A percentile compares a stretch with the other conserved stretches of the same genome.
These are phyloP conservation scores for Leucocoprinus birnbaumii DNA, from an alignment of 768 basidiomycete genomes.

Conservation along the genomic window DNA sequence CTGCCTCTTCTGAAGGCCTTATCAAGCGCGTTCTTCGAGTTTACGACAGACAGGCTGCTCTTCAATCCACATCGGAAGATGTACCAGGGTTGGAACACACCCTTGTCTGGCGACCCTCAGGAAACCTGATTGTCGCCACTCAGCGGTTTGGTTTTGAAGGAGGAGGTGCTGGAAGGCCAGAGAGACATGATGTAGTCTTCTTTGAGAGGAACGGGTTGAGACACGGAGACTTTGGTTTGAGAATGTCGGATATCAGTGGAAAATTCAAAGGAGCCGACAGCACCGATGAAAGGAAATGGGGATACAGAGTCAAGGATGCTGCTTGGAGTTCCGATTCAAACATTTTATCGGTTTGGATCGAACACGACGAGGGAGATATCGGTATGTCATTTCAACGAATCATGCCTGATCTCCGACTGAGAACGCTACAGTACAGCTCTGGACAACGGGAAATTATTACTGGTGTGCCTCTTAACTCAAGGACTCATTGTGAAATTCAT, in stretches of 20 bases:
- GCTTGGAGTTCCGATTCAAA: slow-evolving; percentile 89
- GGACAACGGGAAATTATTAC: slow-evolving; percentile 93
- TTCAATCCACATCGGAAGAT: slow-evolving; percentile 84
- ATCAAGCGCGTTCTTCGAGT: slow-evolving; percentile 61
- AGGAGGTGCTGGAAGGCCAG: slow-evolving; percentile 62
- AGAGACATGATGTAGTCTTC: slow-evolving; percentile 84
- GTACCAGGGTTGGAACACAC: slow-evolving; percentile 80
- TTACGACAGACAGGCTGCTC: slow-evolving; percentile 67
- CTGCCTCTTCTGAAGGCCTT: slow-evolving; percentile 22
- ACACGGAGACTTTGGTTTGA: slow-evolving; percentile 83
- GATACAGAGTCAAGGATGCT: slow-evolving; percentile 73
- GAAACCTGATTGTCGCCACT: slow-evolving; percentile 78
- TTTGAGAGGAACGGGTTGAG: slow-evolving; percentile 94
- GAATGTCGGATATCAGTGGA: slow-evolving; percentile 28
- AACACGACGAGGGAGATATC: slow-evolving; percentile 62
- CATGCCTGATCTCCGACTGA: slow-evolving; percentile 1
- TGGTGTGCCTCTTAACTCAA: slow-evolving; percentile 47
- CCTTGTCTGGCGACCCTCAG: slow-evolving; percentile 84
- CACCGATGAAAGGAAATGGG: slow-evolving; percentile 44
- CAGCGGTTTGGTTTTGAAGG: slow-evolving; percentile 82
- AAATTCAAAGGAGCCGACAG: slow-evolving; percentile 29
- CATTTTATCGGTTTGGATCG: slow-evolving; percentile 83
- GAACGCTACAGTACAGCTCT: slow-evolving; percentile 72
- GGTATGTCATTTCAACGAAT: slow-evolving; percentile 40
- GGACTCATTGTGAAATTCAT: neutral